Evolutionary conservation across 495 filamentous ascomycete species (phyloP), one percentile per base, ranked within the genome.

Genomic region (Symbiotaphrina buchneri): DNA sequence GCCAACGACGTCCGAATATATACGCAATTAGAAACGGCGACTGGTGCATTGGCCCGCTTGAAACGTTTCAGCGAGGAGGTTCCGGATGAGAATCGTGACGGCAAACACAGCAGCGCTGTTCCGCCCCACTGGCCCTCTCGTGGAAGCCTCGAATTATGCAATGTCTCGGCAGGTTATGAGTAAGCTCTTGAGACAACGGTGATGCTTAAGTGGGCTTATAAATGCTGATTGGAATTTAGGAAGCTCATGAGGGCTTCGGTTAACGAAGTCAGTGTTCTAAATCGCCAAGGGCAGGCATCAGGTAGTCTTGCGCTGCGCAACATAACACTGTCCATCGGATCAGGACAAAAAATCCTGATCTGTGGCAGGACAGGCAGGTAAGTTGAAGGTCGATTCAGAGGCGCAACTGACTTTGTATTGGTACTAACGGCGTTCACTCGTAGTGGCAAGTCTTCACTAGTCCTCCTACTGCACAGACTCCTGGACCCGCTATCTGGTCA

Each of bases 1-100:
- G 41, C 45, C 5, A 7, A 34, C 4, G 14, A 48, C 13, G 41
- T 52, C 5, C 34, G 42, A 27, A 40, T 33, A 25, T 33, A 15
- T 8, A 30, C 28, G 7, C 28, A 7, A 7, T 15, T 30, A 8
- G 28, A 30, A 15, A 30, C 28, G 28, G 10, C 28, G 10, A 8
- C 16, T 7, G 28, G 28, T 15, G 28, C 28, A 8, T 10, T 30
- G 8, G 30, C 15, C 10, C 24, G 22, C 13, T 19, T 16, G 20
- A 46, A 48, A 21, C 8, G 13, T 7, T 25, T 25, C 22, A 7
- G 8, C 13, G 22, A 25, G 13, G 22, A 25, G 8, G 13, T 11
- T 7, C 22, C 22, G 13, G 13, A 7, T 7, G 22, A 25, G 22
- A 11, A 25, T 13, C 13, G 7, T 7, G 22, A 25, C 7, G 22